Evolutionary conservation across 2,329 filamentous ascomycete species (phyloP).

Genomic region (Aureobasidium pullulans): DNA sequence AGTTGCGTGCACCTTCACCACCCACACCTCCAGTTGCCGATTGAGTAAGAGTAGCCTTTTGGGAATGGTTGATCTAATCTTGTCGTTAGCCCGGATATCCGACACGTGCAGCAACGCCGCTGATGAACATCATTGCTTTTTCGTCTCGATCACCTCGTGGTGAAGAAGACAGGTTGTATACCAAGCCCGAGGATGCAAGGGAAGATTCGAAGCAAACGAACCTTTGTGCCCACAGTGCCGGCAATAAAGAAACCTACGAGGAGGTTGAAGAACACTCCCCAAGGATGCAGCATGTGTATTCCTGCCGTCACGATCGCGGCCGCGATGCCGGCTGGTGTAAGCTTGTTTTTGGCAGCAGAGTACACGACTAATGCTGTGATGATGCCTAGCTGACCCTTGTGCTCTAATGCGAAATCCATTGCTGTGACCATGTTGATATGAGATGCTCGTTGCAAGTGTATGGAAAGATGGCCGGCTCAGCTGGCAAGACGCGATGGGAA

Average conservation of each 20-base stretch:
- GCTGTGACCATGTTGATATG: neutral
- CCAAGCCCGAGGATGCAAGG: neutral
- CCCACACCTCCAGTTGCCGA: conserved; percentile 64
- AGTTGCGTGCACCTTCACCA: conserved; percentile 74
- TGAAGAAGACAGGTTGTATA: neutral
- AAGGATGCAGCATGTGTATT: conserved; percentile 85
- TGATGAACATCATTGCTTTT: neutral
- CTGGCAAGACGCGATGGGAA: neutral
- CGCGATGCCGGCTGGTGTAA: conserved; percentile 69
- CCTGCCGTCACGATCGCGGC: conserved; percentile 65
- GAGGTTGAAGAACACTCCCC: conserved; percentile 82
- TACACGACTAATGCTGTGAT: conserved; percentile 38
- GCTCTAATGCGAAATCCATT: neutral
- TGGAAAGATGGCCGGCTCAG: neutral
- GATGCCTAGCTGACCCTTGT: conserved; percentile 7
- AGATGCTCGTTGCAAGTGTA: neutral
- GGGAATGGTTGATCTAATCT: conserved; percentile 69
- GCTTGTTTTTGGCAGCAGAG: conserved; percentile 41
- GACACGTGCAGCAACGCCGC: neutral
- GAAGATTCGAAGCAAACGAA: conserved; percentile 28
- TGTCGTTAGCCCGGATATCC: neutral
- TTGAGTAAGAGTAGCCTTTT: conserved; percentile 76
- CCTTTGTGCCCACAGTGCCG: conserved; percentile 77
- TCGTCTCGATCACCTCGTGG: neutral
- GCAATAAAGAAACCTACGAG: conserved; percentile 79